Conservation (phyloP, 495 filamentous ascomycete genomes). For the Penicillium roqueforti region DNA sequence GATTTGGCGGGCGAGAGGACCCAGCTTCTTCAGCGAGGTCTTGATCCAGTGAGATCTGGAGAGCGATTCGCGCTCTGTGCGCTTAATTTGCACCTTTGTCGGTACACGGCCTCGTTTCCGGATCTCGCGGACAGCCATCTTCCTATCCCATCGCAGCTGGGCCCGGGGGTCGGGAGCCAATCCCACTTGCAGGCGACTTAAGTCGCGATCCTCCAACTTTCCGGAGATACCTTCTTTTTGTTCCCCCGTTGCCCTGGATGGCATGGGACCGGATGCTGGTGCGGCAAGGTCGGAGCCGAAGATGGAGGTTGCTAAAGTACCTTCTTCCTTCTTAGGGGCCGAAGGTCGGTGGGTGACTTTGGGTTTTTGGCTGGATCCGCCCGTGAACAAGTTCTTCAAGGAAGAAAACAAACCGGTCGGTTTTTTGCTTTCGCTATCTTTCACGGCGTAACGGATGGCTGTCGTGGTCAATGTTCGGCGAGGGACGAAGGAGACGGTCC, state of each 20-base stretch:
- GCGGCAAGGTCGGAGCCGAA: slow-evolving; percentile 37
- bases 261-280: slow-evolving; percentile 29
- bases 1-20: slow-evolving; percentile 78
- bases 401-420: slow-evolving; percentile 21
- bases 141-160: slow-evolving; percentile 71
- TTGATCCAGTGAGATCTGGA: slow-evolving; percentile 64
- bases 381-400: slow-evolving; percentile 40
- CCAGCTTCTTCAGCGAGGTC: slow-evolving; percentile 86
- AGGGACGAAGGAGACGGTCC: slow-evolving; percentile 36
- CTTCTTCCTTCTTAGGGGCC: slow-evolving; percentile 34
- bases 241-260: slow-evolving; percentile 11
- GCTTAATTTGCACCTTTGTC: slow-evolving; percentile 56
- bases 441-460: slow-evolving; percentile 27
- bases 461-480: slow-evolving; percentile 41
- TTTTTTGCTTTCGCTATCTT: slow-evolving; percentile 23
- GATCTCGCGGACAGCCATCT: slow-evolving; percentile 72
- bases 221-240: slow-evolving; percentile 12
- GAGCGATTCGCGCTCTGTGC: slow-evolving; percentile 66
- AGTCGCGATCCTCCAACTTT: slow-evolving; percentile 39
- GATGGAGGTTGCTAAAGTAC: slow-evolving; percentile 39
- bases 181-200: slow-evolving; percentile 47
- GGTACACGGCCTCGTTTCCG: slow-evolving; percentile 63
- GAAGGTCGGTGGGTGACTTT: slow-evolving; percentile 26
- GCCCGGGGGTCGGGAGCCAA: slow-evolving; percentile 65
- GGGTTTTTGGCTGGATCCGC: slow-evolving; percentile 24